A percentile compares a stretch with the other conserved stretches of the same genome.
Conservation (phyloP, 495 filamentous ascomycete species). For the Hypoxylon trugodes region DNA sequence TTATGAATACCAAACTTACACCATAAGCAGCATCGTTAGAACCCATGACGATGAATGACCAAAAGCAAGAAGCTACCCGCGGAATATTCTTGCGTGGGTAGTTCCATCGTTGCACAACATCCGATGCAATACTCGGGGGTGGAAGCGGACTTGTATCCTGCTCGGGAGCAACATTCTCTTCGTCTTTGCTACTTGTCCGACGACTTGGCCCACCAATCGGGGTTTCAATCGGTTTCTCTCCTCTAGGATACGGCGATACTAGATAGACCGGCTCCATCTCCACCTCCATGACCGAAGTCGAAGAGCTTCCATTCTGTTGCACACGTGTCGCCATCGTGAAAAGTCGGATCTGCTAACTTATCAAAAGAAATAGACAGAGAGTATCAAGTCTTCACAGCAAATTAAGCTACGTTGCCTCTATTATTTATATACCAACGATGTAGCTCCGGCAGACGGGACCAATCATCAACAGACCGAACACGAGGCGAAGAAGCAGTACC, state of each 20-base stretch:
- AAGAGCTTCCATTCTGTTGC: conserved; percentile 33
- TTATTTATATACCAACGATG: conserved; percentile 2
- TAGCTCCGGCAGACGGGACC: conserved; percentile 7
- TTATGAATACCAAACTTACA: conserved; percentile 55
- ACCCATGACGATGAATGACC: conserved; percentile 80
- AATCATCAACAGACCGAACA: background rate
- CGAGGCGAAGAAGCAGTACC: background rate
- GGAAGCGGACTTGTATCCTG: conserved; percentile 21
- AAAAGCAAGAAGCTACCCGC: conserved; percentile 72
- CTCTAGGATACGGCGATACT: conserved; percentile 17
- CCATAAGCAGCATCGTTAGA: conserved; percentile 84
- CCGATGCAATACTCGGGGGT: conserved; percentile 9
- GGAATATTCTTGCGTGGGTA: conserved; percentile 69
- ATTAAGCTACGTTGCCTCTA: background rate
- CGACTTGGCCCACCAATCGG: background rate
- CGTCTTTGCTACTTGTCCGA: conserved; percentile 6
- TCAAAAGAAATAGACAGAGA: background rate
- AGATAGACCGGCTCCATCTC: conserved; percentile 33
- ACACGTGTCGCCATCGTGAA: conserved; percentile 24
- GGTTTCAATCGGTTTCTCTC: background rate
- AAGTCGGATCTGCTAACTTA: background rate
- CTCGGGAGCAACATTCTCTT: conserved; percentile 9
- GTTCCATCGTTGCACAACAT: conserved; percentile 71
- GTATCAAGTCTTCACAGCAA: background rate
- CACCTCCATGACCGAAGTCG: conserved; percentile 40